These are phyloP conservation scores for Pelargonium fulgidum DNA, from an alignment of 441 rosid genomes.

Conservation along the genomic window DNA sequence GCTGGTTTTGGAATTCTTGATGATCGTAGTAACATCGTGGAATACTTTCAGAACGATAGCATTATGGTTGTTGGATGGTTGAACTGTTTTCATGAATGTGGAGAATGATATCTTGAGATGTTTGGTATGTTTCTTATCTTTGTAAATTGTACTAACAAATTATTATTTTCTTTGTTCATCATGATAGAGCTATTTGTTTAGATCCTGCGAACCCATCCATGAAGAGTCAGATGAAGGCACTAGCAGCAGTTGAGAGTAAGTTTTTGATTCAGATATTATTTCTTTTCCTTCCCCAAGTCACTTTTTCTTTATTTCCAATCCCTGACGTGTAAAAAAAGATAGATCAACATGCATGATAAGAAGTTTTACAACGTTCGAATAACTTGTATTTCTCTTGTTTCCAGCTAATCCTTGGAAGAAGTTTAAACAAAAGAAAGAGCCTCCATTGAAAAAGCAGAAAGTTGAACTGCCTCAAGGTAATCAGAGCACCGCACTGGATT, in stretches of 20 bases:
- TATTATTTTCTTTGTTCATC: constrained; percentile 17
- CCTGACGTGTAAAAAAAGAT: neutral
- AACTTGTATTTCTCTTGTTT: constrained; percentile 23
- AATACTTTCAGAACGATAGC: neutral
- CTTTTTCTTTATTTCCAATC: constrained; percentile 1
- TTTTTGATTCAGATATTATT: constrained; percentile 19
- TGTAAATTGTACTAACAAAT: too few relatives aligned
- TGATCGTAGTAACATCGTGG: neutral
- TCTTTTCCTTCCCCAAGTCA: neutral
- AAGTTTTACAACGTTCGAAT: neutral
- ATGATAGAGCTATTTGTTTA: constrained; percentile 81
- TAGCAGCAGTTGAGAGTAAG: constrained; percentile 82
- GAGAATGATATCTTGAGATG: neutral
- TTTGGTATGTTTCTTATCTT: neutral
- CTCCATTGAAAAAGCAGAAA: constrained; percentile 71
- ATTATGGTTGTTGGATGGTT: neutral
- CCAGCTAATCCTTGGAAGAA: constrained; percentile 72
- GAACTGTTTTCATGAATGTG: neutral
- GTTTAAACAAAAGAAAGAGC: constrained; percentile 66
- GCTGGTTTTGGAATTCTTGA: neutral
- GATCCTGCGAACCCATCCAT: constrained; percentile 77
- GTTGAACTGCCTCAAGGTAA: constrained; percentile 77
- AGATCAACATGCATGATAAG: neutral
- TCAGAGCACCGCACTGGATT: neutral
- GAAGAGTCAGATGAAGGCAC: constrained; percentile 62